Evolutionary conservation across 2,329 filamentous ascomycete species (phyloP).

Genomic region (Sclerotinia spermophila): DNA sequence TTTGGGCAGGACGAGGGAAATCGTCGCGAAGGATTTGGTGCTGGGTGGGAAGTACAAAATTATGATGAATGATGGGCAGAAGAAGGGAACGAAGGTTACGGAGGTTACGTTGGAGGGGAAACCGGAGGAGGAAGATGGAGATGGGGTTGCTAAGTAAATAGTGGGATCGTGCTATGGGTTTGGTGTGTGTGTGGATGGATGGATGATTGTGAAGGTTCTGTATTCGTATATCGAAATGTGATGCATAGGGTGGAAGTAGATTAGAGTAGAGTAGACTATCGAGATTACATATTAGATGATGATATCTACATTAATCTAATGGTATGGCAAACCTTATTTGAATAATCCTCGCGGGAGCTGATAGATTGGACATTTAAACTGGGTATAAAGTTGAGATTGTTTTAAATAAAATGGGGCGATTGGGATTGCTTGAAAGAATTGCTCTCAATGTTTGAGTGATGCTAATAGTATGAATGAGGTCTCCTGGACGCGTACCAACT

Average conservation of each 20-base stretch:
- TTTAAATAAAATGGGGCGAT: slow-evolving; percentile 21
- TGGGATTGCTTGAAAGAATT: slow-evolving; percentile 23
- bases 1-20: slow-evolving; percentile 85
- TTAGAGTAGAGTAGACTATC: not conserved
- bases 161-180: not conserved
- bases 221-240: not conserved
- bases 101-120: slow-evolving; percentile 32
- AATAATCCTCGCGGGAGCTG: not conserved
- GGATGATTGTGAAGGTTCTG: not conserved
- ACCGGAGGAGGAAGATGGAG: not conserved
- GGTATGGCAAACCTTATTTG: fast-evolving
- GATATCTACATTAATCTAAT: not conserved
- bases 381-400: no score
- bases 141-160: not conserved
- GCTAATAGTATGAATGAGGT: not conserved
- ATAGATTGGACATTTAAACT: fast-evolving
- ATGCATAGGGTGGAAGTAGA: no score
- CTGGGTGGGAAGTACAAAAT: slow-evolving; percentile 77
- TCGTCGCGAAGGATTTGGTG: slow-evolving; percentile 93
- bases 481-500: not conserved
- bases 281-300: not conserved
- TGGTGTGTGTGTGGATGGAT: not conserved
- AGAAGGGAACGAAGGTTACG: slow-evolving; percentile 29
- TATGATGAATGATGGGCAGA: slow-evolving; percentile 32
- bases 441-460: slow-evolving; percentile 21